Base-by-base conservation (phyloP, 139 green algal genomes). In the Micractinium sp. region DNA sequence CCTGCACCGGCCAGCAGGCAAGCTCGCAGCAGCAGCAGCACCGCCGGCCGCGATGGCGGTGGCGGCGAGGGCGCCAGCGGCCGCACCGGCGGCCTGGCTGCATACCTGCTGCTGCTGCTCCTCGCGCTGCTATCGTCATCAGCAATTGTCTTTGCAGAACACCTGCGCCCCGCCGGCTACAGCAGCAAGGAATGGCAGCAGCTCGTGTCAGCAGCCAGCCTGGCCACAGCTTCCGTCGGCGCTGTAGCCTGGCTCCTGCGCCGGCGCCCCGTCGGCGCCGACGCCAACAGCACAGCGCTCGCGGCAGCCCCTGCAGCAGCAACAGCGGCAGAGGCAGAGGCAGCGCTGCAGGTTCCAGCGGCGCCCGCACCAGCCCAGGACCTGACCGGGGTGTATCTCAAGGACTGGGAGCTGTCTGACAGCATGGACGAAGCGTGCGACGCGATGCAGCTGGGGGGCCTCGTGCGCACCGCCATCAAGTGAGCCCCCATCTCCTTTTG, bases 371-470 rank as follows among this genome's bases (percentile, higher is more conserved):
- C 83, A 31, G 66, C 27, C 29, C 83, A 81, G 39, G 39, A 87
- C 39, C 29, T 87, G 66, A 81, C 15, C 60, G 81, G 81, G 41
- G 61, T 84, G 22, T 92, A 80, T 67, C 63, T 82, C 23, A 92
- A 92, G 31, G 89, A 92, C 29, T 76, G 81, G 41, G 61, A 63
- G 19, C 38, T 53, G 19, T 73, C 31, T 3, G 89, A 92, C 31
- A 85, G 74, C 23, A 88, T 92, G 89, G 89, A 92, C 12, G 31
- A 79, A 25, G 61, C 76, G 5, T 90, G 89, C 74, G 78, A 90
- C 23, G 41, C 67, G 0, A 92, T 92, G 89, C 66, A 39, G 14
- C 81, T 92, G 23, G 27, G 35, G 0, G 77, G 85, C 73, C 41
- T 92, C 31, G 80, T 92, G n/a, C 77, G 86, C 56, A 81, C 56